Evolutionary conservation across 129 eudicot species (phyloP).

Genomic region (Arctium lappa): DNA sequence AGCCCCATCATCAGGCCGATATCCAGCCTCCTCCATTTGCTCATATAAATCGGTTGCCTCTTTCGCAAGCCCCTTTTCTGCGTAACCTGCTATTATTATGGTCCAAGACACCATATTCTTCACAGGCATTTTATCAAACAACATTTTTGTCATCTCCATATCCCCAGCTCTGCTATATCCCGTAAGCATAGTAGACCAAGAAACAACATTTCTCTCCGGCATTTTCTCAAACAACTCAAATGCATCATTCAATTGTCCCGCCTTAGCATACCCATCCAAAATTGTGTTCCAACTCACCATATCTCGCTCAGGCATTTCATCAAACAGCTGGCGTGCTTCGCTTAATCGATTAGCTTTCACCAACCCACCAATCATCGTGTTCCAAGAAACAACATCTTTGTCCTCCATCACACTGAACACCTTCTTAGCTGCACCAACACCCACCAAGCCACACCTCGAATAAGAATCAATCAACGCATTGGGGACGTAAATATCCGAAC

Average conservation of each 20-base stretch:
- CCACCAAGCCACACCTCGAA: conserved; percentile 59
- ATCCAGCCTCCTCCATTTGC: conserved; percentile 50
- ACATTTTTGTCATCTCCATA: conserved; percentile 67
- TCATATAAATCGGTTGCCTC: conserved; percentile 61
- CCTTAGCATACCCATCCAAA: conserved; percentile 76
- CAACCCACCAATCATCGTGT: conserved; percentile 68
- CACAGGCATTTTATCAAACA: conserved; percentile 88
- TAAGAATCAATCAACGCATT: conserved; percentile 79
- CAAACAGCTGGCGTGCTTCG: conserved; percentile 59
- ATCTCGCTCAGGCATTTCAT: conserved; percentile 85
- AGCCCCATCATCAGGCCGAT: conserved; percentile 63
- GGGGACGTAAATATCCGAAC: conserved; percentile 58
- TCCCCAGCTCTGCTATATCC: conserved; percentile 74
- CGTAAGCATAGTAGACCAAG: conserved; percentile 83
- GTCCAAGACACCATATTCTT: conserved; percentile 90
- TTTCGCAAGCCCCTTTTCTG: conserved; percentile 65
- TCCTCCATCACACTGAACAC: conserved; percentile 58
- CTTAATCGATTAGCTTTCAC: conserved; percentile 43
- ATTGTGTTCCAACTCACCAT: conserved; percentile 86
- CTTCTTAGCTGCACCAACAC: conserved; percentile 49
- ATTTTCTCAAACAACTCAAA: conserved; percentile 68
- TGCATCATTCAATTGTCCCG: conserved; percentile 57
- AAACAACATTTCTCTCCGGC: conserved; percentile 73
- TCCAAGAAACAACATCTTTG: conserved; percentile 75
- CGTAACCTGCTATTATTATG: conserved; percentile 68